Conservation (phyloP, 495 filamentous ascomycete species). For the Penicillium cosmopolitanum region DNA sequence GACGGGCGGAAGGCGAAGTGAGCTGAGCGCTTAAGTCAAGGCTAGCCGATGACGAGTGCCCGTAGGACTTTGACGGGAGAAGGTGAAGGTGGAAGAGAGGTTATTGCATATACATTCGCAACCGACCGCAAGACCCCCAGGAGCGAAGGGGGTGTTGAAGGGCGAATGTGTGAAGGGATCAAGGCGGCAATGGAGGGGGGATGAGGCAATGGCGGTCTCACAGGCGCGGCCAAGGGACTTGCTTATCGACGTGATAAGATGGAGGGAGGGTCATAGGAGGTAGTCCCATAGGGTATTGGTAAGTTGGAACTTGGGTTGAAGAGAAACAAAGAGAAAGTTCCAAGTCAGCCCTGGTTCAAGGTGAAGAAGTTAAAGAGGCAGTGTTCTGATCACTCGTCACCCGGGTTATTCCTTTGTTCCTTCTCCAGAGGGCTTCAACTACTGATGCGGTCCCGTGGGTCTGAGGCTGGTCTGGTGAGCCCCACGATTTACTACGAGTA, state of each 20-base stretch:
- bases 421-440: too few species aligned
- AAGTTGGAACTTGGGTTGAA: too few species aligned
- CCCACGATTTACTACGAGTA: neutral
- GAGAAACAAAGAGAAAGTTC: neutral
- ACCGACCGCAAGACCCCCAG: constrained; percentile 1
- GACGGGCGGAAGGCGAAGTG: constrained; percentile 3
- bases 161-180: constrained; percentile 19
- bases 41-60: neutral
- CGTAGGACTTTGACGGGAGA: neutral
- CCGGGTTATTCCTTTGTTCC: constrained; percentile 5
- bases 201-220: constrained; percentile 33
- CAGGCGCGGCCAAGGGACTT: constrained; percentile 28
- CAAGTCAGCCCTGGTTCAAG: neutral
- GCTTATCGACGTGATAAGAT: constrained; percentile 35
- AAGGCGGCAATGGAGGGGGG: constrained; percentile 28
- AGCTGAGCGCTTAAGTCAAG: constrained; percentile 4
- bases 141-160: constrained; percentile 9
- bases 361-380: neutral
- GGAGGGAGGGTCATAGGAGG: too few species aligned
- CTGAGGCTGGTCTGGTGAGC: constrained; percentile 7
- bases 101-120: neutral
- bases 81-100: neutral
- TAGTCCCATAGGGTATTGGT: too few species aligned
- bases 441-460: constrained; percentile 23
- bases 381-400: neutral